These are phyloP conservation scores for Diaporthe amygdali DNA, from an alignment of 2,329 filamentous ascomycete species.

Conservation along the genomic window DNA sequence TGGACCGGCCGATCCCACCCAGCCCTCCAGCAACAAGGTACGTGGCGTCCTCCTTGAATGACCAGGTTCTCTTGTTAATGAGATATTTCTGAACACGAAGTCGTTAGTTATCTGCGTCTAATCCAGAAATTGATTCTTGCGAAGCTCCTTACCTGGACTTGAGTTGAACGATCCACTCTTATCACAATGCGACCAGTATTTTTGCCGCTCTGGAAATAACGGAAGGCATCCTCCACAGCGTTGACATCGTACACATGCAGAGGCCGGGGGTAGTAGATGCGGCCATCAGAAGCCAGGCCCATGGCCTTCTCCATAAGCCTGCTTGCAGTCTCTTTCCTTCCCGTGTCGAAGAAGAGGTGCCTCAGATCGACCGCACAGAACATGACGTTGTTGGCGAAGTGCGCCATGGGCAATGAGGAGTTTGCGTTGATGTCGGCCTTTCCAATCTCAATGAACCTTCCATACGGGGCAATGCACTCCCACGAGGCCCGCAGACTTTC, in stretches of 20 bases:
- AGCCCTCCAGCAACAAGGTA: too few species aligned
- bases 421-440: conserved; percentile 45
- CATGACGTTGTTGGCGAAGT: conserved; percentile 43
- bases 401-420: conserved; percentile 45
- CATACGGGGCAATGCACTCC: conserved; percentile 48
- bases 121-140: too few species aligned
- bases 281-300: conserved; percentile 1
- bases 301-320: conserved; percentile 6
- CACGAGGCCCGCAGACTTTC: conserved; percentile 48
- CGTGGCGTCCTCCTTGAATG: too few species aligned
- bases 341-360: conserved; percentile 23
- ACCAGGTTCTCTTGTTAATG: too few species aligned
- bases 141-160: conserved; percentile 31
- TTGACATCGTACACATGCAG: not conserved
- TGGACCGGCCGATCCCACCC: too few species aligned
- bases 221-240: not conserved
- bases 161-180: not conserved
- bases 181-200: not conserved
- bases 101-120: too few species aligned
- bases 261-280: not conserved
- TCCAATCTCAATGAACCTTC: conserved; percentile 52
- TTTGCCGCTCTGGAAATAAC: not conserved
- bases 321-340: not conserved
- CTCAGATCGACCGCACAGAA: conserved; percentile 38
- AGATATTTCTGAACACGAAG: too few species aligned